phyloP scores from a whole-genome alignment of 2,329 filamentous ascomycete genomes.

The Aspergillus sp. region DNA sequence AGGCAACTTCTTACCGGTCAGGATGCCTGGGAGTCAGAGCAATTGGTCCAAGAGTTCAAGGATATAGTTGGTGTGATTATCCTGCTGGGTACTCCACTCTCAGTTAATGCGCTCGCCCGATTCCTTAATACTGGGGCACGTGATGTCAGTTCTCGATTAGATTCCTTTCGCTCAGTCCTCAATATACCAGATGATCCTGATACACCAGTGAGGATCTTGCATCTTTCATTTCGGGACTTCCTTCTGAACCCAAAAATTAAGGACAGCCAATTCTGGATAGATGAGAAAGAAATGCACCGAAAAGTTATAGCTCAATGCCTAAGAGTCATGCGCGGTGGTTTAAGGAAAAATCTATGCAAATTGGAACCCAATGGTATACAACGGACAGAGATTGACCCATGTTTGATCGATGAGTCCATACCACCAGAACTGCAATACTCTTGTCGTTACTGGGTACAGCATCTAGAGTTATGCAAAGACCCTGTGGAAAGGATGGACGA shows the following conservation, averaged over 20 bases:
- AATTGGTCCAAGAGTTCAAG: no score
- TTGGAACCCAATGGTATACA: conserved; percentile 1
- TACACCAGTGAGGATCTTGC: conserved; percentile 15
- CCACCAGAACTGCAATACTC: conserved; percentile 17
- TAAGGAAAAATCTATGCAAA: conserved; percentile 12
- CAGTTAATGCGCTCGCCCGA: no score
- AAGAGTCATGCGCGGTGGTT: conserved; percentile 4
- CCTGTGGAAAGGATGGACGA: conserved; percentile 2
- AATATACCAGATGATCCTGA: no score
- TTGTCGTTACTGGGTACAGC: conserved; percentile 21
- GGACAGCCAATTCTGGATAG: no score
- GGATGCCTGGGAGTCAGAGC: no score
- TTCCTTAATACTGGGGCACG: no score
- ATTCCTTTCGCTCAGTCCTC: no score
- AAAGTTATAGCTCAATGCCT: conserved; percentile 23
- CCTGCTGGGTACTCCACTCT: no score
- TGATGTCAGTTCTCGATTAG: conserved; percentile 16
- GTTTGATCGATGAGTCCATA: conserved; percentile 9
- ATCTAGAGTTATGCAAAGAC: conserved; percentile 11
- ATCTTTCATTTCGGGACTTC: conserved; percentile 29
- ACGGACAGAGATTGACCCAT: conserved; percentile 6
- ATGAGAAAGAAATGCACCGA: conserved; percentile 24
- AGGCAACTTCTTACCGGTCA: no score
- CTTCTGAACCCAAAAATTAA: conserved; percentile 10
- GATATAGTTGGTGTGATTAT: no score